A percentile compares a stretch with the other conserved stretches of the same genome.
These are phyloP conservation scores for Chaetomium cochliodes DNA, from an alignment of 495 filamentous ascomycete species.

Conservation along the genomic window DNA sequence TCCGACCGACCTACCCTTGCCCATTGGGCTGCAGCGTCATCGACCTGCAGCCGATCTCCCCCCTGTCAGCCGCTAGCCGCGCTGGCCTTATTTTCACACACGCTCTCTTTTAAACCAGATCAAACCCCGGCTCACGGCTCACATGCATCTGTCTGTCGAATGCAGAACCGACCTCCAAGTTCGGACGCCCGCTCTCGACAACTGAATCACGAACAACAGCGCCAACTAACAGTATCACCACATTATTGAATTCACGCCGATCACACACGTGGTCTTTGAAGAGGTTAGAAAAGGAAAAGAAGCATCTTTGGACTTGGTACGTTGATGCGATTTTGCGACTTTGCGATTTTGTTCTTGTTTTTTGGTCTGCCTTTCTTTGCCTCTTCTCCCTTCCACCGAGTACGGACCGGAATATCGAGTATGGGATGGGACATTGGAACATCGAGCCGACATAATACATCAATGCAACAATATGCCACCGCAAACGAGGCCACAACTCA, in stretches of 20 bases:
- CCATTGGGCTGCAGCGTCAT: slow-evolving; percentile 40
- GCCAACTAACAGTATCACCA: background rate
- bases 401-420: no score
- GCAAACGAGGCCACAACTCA: no score
- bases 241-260: background rate
- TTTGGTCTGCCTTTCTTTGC: background rate
- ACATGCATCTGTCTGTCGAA: slow-evolving; percentile 1
- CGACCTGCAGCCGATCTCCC: slow-evolving; percentile 40
- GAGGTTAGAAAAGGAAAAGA: background rate
- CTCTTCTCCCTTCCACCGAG: no score
- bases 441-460: no score
- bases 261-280: background rate
- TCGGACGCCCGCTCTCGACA: background rate
- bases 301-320: background rate
- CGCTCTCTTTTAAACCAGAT: slow-evolving; percentile 18
- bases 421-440: no score
- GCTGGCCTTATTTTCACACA: slow-evolving; percentile 34
- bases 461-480: no score
- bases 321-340: no score
- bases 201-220: background rate
- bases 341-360: background rate
- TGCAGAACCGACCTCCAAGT: background rate
- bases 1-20: slow-evolving; percentile 35
- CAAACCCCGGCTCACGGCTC: slow-evolving; percentile 8
- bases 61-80: slow-evolving; percentile 32